These are phyloP conservation scores for Schwanniomyces vanrijiae DNA, from an alignment of 805 yeast genomes.

Conservation along the genomic window DNA sequence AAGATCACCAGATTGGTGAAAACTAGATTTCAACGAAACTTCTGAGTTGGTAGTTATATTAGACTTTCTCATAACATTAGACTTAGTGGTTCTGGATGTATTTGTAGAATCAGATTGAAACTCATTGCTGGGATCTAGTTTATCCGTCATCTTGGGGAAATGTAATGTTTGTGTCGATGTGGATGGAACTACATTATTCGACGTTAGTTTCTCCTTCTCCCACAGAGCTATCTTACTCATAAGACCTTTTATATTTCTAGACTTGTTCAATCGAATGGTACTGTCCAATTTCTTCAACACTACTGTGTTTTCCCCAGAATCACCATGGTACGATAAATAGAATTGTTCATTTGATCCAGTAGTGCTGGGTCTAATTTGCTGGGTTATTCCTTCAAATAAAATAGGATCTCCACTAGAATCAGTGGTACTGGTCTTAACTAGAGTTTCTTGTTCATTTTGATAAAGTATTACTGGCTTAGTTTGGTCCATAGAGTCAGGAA, in stretches of 20 bases:
- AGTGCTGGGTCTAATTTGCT: slow-evolving; percentile 18
- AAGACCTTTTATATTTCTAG: slow-evolving; percentile 35
- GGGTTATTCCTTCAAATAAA: slow-evolving; percentile 40
- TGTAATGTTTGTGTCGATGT: neutral
- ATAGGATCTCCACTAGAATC: slow-evolving; percentile 23
- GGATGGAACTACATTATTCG: neutral
- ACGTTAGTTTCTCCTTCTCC: slow-evolving; percentile 12
- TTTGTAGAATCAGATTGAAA: neutral
- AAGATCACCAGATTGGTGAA: no score
- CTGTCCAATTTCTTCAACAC: slow-evolving; percentile 25
- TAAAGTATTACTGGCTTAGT: slow-evolving; percentile 30
- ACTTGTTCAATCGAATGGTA: slow-evolving; percentile 36
- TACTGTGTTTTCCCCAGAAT: slow-evolving; percentile 12
- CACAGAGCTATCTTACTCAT: slow-evolving; percentile 21
- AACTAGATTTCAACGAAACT: no score
- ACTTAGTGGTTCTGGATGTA: neutral
- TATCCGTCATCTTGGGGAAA: slow-evolving; percentile 1
- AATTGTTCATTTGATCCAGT: slow-evolving; percentile 25
- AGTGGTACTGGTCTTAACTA: slow-evolving; percentile 29
- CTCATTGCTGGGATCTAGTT: neutral
- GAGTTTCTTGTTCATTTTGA: slow-evolving; percentile 32
- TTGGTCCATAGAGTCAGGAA: slow-evolving; percentile 43
- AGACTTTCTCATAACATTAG: neutral
- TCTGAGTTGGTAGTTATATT: neutral
- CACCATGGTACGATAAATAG: slow-evolving; percentile 22